Evolutionary conservation across 2,329 filamentous ascomycete species (phyloP), one percentile per base, ranked within the genome.

Genomic region (Cladophialophora chaetospira): DNA sequence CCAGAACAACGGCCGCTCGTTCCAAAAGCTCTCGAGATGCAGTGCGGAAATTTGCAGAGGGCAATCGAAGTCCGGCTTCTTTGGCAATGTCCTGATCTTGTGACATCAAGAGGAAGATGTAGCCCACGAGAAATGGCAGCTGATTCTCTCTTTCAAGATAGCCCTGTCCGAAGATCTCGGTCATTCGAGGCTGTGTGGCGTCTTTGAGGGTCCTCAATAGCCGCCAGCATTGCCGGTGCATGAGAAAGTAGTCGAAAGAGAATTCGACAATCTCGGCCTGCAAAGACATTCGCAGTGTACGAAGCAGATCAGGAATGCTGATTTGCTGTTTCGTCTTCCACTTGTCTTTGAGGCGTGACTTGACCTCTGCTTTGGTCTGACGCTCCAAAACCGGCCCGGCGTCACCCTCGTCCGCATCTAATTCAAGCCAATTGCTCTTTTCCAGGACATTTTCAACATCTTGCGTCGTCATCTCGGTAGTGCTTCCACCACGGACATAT

Each of bases 141-240:
- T 78, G 68, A 28, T 42, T 70, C 58, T 77, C 72, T 10, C 63
- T 65, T 43, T 75, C 69, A 2, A 77, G 56, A 53, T 77, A 78
- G 1, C 58, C 64, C 1, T 69, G 62, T 0, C 68, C 70, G 57
- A 65, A 74, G 6, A 73, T 60, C n/a, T 69, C 23, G 13, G 62
- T 57, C 5, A 79, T 10, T 5, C n/a, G 40, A 13, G 17, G 15
- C 17, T 44, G 9, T 11, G 40, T 44, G 21, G 40, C 40, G 9
- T 44, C 40, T 23, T 48, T 48, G 45, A 48, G n/a, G 15, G 10
- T 21, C 31, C 46, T 5, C 46, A 50, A 25, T 23, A 50, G 21
- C 25, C 23, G 50, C 80, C 79, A 21, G 79, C 76, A 53, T 15
- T 43, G 51, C 2, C 71, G 69, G 59, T 79, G 77, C 57, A 80